These are phyloP conservation scores for Oryza officinalis DNA, from an alignment of 176 grass and related monocot genomes.

Conservation along the genomic window DNA sequence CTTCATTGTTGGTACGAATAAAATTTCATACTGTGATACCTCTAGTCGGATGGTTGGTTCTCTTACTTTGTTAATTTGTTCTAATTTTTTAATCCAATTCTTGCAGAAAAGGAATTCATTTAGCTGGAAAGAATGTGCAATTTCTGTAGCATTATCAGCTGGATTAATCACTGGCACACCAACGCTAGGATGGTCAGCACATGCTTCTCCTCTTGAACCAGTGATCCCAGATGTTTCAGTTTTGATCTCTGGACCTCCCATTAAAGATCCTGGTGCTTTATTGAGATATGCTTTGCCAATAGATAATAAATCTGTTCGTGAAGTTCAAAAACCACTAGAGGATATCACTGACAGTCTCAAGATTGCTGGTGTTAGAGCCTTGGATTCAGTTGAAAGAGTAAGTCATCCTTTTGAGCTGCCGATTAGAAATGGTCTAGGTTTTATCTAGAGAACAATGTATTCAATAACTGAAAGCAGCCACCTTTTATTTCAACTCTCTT, in stretches of 20 bases:
- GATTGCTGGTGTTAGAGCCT: slow-evolving; percentile 85
- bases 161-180: slow-evolving; percentile 62
- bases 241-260: slow-evolving; percentile 94
- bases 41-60: not conserved
- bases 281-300: slow-evolving; percentile 97
- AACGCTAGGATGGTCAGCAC: slow-evolving; percentile 45
- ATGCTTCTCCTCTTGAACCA: slow-evolving; percentile 58
- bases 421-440: not conserved
- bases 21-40: not conserved
- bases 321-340: slow-evolving; percentile 95
- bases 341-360: slow-evolving; percentile 95
- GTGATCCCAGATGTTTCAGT: slow-evolving; percentile 87
- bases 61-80: slow-evolving; percentile 3
- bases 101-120: slow-evolving; percentile 69
- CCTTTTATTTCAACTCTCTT: not conserved
- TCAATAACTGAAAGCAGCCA: slow-evolving; percentile 16
- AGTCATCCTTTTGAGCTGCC: slow-evolving; percentile 37
- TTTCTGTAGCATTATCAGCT: slow-evolving; percentile 81
- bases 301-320: slow-evolving; percentile 90
- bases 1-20: not conserved
- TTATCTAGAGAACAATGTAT: slow-evolving; percentile 9
- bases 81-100: slow-evolving; percentile 23
- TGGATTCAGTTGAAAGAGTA: slow-evolving; percentile 96
- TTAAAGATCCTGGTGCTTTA: slow-evolving; percentile 96
- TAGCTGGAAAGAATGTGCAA: slow-evolving; percentile 67